These are phyloP conservation scores for Magnolia sinica DNA, from an alignment of 164 flowering plant species.

Conservation along the genomic window DNA sequence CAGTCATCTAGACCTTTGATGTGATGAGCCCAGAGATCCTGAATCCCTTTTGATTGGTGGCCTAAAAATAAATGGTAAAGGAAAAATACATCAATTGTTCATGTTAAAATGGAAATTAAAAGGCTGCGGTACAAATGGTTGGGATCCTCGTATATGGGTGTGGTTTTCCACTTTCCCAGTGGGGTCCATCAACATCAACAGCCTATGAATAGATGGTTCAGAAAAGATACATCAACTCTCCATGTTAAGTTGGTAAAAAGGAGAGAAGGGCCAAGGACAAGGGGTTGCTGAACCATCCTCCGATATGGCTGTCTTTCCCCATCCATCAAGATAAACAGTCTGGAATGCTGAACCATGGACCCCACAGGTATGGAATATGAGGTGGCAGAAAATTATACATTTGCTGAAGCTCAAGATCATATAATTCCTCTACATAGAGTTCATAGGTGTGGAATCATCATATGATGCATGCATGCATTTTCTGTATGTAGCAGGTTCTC, in stretches of 20 bases:
- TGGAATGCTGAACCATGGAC: background rate
- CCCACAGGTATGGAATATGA: background rate
- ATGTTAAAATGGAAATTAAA: background rate
- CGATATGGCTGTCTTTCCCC: background rate
- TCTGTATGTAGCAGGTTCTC: conserved; percentile 25
- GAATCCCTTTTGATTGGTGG: background rate
- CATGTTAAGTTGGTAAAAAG: background rate
- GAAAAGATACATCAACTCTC: background rate
- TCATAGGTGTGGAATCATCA: background rate
- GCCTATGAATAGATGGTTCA: background rate
- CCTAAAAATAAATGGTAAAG: background rate
- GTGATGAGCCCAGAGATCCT: background rate
- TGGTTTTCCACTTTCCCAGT: background rate
- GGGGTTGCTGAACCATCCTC: background rate
- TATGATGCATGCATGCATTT: background rate
- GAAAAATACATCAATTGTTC: background rate
- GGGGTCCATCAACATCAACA: background rate
- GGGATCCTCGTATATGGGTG: background rate
- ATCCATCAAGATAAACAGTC: background rate
- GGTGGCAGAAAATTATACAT: background rate
- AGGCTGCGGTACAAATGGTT: no score
- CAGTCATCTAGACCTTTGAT: background rate
- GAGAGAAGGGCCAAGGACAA: background rate
- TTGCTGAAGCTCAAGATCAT: background rate
- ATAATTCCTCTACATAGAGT: background rate